Evolutionary conservation across 768 basidiomycete genomes (phyloP).

Genomic region (Termitomyces bulborhizus): DNA sequence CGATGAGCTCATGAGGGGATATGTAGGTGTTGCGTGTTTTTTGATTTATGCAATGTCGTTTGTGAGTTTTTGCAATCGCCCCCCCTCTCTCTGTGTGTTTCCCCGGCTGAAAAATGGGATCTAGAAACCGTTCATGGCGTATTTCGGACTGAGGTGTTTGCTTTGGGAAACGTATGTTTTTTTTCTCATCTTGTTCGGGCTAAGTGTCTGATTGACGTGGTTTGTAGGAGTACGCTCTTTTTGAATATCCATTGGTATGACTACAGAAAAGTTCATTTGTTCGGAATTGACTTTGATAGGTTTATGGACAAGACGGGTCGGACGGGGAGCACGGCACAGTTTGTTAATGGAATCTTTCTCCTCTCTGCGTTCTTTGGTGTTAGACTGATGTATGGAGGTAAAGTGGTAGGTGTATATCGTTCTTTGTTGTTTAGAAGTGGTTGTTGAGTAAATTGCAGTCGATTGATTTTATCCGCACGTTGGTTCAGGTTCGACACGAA

Average conservation of each 20-base stretch:
- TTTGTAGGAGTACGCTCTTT: slow-evolving; percentile 70
- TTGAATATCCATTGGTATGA: slow-evolving; percentile 81
- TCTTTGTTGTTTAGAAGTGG: too few species aligned
- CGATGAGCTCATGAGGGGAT: background rate
- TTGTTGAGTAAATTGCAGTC: slow-evolving; percentile 37
- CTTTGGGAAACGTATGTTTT: slow-evolving; percentile 70
- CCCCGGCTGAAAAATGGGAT: too few species aligned
- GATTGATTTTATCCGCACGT: slow-evolving; percentile 54
- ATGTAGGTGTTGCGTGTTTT: slow-evolving; percentile 53
- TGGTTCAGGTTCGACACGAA: slow-evolving; percentile 47
- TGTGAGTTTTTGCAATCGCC: slow-evolving; percentile 33
- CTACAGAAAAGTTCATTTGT: too few species aligned
- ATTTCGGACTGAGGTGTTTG: slow-evolving; percentile 72
- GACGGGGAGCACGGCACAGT: too few species aligned
- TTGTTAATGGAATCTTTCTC: too few species aligned
- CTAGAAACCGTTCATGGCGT: slow-evolving; percentile 71
- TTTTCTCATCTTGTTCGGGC: background rate
- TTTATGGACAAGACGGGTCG: slow-evolving; percentile 80
- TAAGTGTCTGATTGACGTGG: background rate
- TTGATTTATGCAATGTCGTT: slow-evolving; percentile 63
- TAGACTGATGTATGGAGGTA: too few species aligned
- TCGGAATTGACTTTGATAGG: slow-evolving; percentile 27
- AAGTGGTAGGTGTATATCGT: too few species aligned
- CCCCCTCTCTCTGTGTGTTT: background rate
- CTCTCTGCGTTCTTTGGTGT: too few species aligned